Percentiles rank a stretch among this genome's conserved stretches.
phyloP scores from a whole-genome alignment of 2,329 filamentous ascomycete genomes.

The Colletotrichum sp. region DNA sequence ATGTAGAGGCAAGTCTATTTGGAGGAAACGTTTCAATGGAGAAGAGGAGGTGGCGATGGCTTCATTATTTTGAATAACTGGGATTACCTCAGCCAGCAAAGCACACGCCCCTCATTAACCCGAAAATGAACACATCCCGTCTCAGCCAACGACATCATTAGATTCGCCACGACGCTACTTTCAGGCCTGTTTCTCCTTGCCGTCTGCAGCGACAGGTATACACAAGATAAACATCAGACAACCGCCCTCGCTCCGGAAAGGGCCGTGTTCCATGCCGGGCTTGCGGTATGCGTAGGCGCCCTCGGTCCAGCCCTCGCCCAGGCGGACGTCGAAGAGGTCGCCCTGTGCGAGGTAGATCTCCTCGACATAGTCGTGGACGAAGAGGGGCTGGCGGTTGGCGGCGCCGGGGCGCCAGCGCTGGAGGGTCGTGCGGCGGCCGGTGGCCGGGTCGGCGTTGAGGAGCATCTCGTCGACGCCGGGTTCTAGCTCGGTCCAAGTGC shows the following conservation, averaged over 20 bases:
- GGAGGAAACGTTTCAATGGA: not conserved
- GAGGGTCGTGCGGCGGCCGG: constrained; percentile 32
- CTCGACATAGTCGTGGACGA: constrained; percentile 41
- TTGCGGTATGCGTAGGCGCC: constrained; percentile 44
- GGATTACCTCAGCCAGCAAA: not conserved
- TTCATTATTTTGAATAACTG: not conserved
- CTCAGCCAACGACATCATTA: not conserved
- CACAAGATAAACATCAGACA: constrained; percentile 39
- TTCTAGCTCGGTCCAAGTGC: constrained; percentile 29
- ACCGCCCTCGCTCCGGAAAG: constrained; percentile 36
- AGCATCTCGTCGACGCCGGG: constrained; percentile 39
- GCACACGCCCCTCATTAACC: not conserved
- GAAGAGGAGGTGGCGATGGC: not conserved
- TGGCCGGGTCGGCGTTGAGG: constrained; percentile 34
- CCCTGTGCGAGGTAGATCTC: constrained; percentile 42
- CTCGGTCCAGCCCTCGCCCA: constrained; percentile 33
- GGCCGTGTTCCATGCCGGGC: constrained; percentile 44
- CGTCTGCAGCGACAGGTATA: constrained; percentile 22
- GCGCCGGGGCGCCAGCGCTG: constrained; percentile 41
- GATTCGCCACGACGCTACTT: not conserved
- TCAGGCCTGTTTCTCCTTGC: not conserved
- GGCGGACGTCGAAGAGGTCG: constrained; percentile 35
- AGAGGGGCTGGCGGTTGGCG: constrained; percentile 28
- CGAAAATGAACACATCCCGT: not conserved
- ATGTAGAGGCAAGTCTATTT: not conserved